Evolutionary conservation across 495 filamentous ascomycete species (phyloP), one percentile per base, ranked within the genome.

Genomic region (Penicillium argentinense): DNA sequence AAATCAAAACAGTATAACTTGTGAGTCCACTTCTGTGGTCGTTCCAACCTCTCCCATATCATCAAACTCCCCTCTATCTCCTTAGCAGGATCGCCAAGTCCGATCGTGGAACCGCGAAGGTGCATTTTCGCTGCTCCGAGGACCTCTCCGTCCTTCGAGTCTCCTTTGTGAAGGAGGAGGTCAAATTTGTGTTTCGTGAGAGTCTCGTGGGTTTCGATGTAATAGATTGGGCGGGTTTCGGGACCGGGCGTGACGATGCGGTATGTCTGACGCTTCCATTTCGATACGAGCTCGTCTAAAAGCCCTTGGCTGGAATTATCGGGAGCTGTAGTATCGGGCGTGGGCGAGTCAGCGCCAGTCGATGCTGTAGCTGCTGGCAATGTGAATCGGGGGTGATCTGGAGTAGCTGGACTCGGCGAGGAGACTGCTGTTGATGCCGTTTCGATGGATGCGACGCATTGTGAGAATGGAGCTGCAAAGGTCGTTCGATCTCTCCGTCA

Each of bases 131-230:
- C 40, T 3, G 32, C 40, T 5, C 40, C 40, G 25, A 43, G 40
- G 17, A 32, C 12, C 13, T 33, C 40, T 16, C 26, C 40, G 9
- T 7, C 11, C 26, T 43, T 43, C 3, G 40, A 33, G 40, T 43
- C 27, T 33, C 40, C 40, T 43, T 43, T 25, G 17, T 43, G 27
- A 4, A 43, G 27, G 5, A 43, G 13, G n/a, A 43, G 26, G 27
- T 43, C 40, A 14, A 43, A 43, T 14, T 43, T 43, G 27, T 21
- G 23, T 17, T 43, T 43, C n/a, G n/a, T n/a, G 27, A 43, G 16
- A 21, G 40, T 32, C 27, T 43, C 40, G 6, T 43, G 23, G 17
- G 27, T 30, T 13, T 43, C 26, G 13, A 43, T 32, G 11, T 32
- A 32, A 17, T 32, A 43, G n/a, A 32, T 13, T 0, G 40, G 5